A percentile compares a stretch with the other conserved stretches of the same genome.
phyloP scores from a whole-genome alignment of 1,139 yeast genomes.

The Candida sanyaensis region DNA sequence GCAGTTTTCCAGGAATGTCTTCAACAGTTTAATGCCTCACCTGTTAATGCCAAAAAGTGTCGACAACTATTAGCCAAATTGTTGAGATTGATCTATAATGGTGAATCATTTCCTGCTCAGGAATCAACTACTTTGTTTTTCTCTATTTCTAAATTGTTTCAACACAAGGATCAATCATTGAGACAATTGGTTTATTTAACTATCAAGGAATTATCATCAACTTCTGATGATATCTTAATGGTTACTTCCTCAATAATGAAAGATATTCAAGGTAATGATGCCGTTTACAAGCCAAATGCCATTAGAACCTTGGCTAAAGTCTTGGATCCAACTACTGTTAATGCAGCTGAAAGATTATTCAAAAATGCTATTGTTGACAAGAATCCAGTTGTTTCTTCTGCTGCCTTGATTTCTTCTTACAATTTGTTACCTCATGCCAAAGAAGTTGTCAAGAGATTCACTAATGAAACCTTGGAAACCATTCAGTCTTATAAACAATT shows the following conservation, averaged over 20 bases:
- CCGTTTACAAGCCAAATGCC: constrained; percentile 90
- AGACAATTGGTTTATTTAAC: constrained; percentile 95
- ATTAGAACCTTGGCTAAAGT: constrained; percentile 89
- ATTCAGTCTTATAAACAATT: constrained; percentile 68
- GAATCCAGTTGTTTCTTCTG: constrained; percentile 86
- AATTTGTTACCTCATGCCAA: constrained; percentile 87
- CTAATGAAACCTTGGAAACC: constrained; percentile 91
- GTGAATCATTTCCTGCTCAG: constrained; percentile 82
- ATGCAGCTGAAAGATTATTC: constrained; percentile 90
- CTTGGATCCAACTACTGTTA: constrained; percentile 88
- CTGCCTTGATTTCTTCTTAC: constrained; percentile 89
- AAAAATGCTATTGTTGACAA: constrained; percentile 91
- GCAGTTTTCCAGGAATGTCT: constrained; percentile 95
- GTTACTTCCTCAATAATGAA: constrained; percentile 98
- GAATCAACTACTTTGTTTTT: constrained; percentile 94
- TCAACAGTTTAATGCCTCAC: constrained; percentile 89
- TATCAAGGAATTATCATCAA: constrained; percentile 81
- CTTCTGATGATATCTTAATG: constrained; percentile 93
- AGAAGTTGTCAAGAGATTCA: constrained; percentile 90
- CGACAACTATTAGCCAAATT: constrained; percentile 76
- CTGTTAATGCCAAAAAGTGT: constrained; percentile 85
- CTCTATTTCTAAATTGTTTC: constrained; percentile 91
- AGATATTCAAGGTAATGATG: constrained; percentile 89
- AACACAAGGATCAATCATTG: constrained; percentile 85
- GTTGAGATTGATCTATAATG: constrained; percentile 71